Evolutionary conservation across 192 early-diverging fungal genomes (phyloP), one percentile per base, ranked within the genome.

Genomic region (Dissophora globulifera): DNA sequence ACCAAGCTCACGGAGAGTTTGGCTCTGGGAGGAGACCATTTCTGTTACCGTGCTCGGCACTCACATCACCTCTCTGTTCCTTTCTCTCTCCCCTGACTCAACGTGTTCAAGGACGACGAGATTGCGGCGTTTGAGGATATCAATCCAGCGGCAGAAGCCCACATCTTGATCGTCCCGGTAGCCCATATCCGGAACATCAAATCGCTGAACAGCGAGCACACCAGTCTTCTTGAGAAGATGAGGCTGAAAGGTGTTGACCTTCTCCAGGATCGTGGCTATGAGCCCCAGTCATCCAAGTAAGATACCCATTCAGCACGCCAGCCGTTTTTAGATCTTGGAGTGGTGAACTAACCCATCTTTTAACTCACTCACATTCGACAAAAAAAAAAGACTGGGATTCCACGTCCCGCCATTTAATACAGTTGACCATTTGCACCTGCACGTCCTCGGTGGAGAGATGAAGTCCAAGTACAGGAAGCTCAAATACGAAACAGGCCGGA

Each of bases 371-470:
- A n/a, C n/a, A n/a, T n/a, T n/a, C n/a, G n/a, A n/a, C 35, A 38
- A 15, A 15, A 13, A 57, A 40, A 19, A 19, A 50, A 84, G 83
- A 13, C 60, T 91, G 9, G 92, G 92, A 15, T 93, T 92, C 65
- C 89, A 91, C 60, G 84, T 89, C 13, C 92, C 92, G 17, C 91
- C 91, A 3, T 93, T 92, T 59, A 90, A 85, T 27, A 86, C 85
- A 13, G 78, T 93, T 9, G 48, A 67, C n/a, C 92, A 93, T 80
- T 55, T 93, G 29, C 92, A 92, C 78, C 49, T 92, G 38, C 92
- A 93, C 76, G 85, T 86, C 2, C 51, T 93, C n/a, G 89, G 79
- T 0, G 75, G 81, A 31, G 85, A 83, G 5, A 85, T 86, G 56
- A 86, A 85, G 40, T 76, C 72, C 15, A 76, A 48, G 13, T 62